Base-by-base conservation (phyloP, 371 early-diverging fungal genomes). In the Entomophthora muscae region DNA sequence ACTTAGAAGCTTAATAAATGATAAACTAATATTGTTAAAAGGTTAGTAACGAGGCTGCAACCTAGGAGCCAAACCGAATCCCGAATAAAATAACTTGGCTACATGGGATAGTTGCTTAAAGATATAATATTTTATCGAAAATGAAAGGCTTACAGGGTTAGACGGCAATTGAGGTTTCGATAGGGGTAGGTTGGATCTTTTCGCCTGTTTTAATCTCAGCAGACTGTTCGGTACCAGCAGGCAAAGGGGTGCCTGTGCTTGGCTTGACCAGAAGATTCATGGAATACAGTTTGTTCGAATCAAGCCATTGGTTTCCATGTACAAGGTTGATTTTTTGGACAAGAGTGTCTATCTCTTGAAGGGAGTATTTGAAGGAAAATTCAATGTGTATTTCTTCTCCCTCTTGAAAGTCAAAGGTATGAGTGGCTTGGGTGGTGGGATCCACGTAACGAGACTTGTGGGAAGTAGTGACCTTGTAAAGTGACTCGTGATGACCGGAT, bases 371-470 rank as follows among this genome's bases (percentile, higher is more conserved):
- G 82, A 87, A 84, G 1, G 87, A 84, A 66, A 86, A 86, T 69
- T 92, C 94, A 57, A 93, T 77, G 68, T 89, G 86, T 64, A 93
- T 88, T n/a, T 88, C 71, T 66, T 93, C 94, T 52, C 77, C 86
- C 61, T 82, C 74, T 21, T 73, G 68, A n/a, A 93, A 66, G 5
- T 63, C 60, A 52, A 80, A 53, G 13, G 26, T 55, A 22, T 66
- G 68, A 53, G 63, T 67, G 0, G 63, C 64, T 10, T 61, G 61
- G 12, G 70, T 66, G 0, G 75, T 61, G 1, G 68, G 63, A 1
- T 64, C 57, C 2, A 66, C 69, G 72, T 81, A 82, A 3, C 61
- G 65, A 31, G 88, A 52, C 0, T 66, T 69, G 28, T 78, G 76
- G 3, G 80, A 72, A 32, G 73, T 65, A 12, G 73, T 67, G 10